phyloP scores from a whole-genome alignment of 306 rosid genomes.

The Ziziphus jujuba region DNA sequence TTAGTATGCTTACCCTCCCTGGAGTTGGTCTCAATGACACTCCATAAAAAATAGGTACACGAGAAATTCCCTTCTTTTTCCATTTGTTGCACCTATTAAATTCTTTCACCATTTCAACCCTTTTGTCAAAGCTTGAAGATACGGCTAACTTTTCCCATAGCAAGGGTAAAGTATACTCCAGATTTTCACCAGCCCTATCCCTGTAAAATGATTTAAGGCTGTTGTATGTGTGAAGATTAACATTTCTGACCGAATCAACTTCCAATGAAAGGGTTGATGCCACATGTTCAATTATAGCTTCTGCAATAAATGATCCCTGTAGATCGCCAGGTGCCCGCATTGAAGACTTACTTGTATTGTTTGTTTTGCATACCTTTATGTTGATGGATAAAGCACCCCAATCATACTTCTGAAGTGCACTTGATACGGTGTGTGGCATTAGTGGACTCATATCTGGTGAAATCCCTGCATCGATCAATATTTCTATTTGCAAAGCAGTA shows the following conservation, averaged over 20 bases:
- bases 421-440: slow-evolving; percentile 50
- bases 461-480: slow-evolving; percentile 80
- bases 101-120: slow-evolving; percentile 52
- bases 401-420: slow-evolving; percentile 71
- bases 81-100: slow-evolving; percentile 70
- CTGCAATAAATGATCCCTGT: slow-evolving; percentile 92
- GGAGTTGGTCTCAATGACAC: slow-evolving; percentile 62
- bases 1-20: slow-evolving; percentile 74
- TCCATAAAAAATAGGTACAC: slow-evolving; percentile 55
- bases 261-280: slow-evolving; percentile 72
- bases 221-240: slow-evolving; percentile 66
- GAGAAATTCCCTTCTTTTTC: slow-evolving; percentile 81
- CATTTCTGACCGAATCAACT: slow-evolving; percentile 67
- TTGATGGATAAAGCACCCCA: slow-evolving; percentile 89
- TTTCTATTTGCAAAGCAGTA: slow-evolving; percentile 68
- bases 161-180: slow-evolving; percentile 77
- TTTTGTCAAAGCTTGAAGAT: slow-evolving; percentile 54
- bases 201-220: slow-evolving; percentile 62
- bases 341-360: slow-evolving; percentile 74
- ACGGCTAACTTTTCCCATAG: slow-evolving; percentile 68
- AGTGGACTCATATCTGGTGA: slow-evolving; percentile 58
- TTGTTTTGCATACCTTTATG: slow-evolving; percentile 85
- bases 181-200: slow-evolving; percentile 54
- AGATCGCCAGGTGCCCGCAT: slow-evolving; percentile 93
- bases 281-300: slow-evolving; percentile 79